Evolutionary conservation across 176 grass and related monocot genomes (phyloP), one percentile per base, ranked within the genome.

Genomic region (Oryza brachyantha): DNA sequence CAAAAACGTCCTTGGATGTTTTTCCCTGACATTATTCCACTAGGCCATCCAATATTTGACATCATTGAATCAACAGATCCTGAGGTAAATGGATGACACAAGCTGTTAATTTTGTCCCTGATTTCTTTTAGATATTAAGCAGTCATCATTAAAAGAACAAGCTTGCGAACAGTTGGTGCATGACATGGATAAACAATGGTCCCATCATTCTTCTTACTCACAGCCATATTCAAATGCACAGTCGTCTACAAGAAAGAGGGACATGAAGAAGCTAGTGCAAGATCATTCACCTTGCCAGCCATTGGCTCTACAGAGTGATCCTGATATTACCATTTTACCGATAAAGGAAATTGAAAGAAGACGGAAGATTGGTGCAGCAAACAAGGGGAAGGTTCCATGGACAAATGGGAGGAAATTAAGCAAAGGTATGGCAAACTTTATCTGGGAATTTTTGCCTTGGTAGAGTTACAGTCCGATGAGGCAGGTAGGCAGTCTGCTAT

Each of bases 1-100:
- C 90, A 98, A 69, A 94, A 89, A 11, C 86, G 70, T 73, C 92
- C 95, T 29, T 98, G 92, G 95, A 98, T 98, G 92, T 98, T 98
- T 66, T 97, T 94, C 74, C 95, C 95, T 10, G 92, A 98, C 85
- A 88, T 94, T 70, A 71, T 98, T 66, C 95, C 92, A 66, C 43
- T 98, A 37, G 95, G 83, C 9, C 95, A 92, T 81, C 95, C 95
- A 55, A 94, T 98, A 88, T 98, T 98, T 8, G 92, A 98, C 76
- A 64, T 94, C 27, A 94, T 98, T 12, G 93, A 98, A 60, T 94
- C 95, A 75, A 98, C 95, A 57, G 88, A 89, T 90, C 92, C 95
- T 8, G 95, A 98, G 87, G 95, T 94, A 97, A 81, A 64, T 79
- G 79, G 64, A 61, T 74, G 66, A 55, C 63, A 5, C 32, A 16